phyloP scores from a whole-genome alignment of 2,329 filamentous ascomycete species.

The Nothomitra cinnamomea region DNA sequence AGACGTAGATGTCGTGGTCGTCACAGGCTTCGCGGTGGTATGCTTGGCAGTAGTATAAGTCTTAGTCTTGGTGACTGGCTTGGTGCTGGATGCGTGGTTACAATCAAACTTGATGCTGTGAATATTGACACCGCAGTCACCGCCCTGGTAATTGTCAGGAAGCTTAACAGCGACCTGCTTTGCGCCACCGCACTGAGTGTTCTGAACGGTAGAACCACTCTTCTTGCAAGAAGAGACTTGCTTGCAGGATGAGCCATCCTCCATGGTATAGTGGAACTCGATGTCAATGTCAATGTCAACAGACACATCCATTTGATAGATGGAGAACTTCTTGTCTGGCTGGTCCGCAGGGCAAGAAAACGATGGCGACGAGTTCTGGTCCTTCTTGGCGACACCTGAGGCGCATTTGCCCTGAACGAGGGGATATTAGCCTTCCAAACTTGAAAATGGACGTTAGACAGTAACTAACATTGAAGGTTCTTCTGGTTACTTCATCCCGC shows the following conservation, averaged over 20 bases:
- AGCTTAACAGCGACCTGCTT: constrained; percentile 56
- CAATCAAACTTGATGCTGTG: constrained; percentile 66
- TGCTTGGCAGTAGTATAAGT: neutral
- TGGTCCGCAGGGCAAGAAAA: neutral
- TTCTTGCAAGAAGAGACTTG: constrained; percentile 52
- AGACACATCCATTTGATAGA: constrained; percentile 55
- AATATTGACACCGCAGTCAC: constrained; percentile 54
- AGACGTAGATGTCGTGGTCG: neutral
- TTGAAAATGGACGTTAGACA: constrained; percentile 14
- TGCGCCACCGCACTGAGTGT: constrained; percentile 85
- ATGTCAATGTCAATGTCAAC: constrained; percentile 61
- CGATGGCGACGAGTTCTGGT: neutral
- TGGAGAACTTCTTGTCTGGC: constrained; percentile 44
- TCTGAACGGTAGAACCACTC: constrained; percentile 52
- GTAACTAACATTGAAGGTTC: constrained; percentile 16
- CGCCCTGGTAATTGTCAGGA: constrained; percentile 36
- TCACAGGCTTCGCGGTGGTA: neutral
- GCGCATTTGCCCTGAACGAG: constrained; percentile 43
- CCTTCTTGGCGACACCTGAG: neutral
- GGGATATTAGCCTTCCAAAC: constrained; percentile 17
- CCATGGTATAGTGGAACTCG: constrained; percentile 77
- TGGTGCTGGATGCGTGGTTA: constrained; percentile 16
- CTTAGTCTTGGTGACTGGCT: neutral
- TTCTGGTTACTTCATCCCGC: constrained; percentile 35
- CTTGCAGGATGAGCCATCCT: constrained; percentile 66